phyloP scores from a whole-genome alignment of 768 basidiomycete species.

The Amanita phalloides region DNA sequence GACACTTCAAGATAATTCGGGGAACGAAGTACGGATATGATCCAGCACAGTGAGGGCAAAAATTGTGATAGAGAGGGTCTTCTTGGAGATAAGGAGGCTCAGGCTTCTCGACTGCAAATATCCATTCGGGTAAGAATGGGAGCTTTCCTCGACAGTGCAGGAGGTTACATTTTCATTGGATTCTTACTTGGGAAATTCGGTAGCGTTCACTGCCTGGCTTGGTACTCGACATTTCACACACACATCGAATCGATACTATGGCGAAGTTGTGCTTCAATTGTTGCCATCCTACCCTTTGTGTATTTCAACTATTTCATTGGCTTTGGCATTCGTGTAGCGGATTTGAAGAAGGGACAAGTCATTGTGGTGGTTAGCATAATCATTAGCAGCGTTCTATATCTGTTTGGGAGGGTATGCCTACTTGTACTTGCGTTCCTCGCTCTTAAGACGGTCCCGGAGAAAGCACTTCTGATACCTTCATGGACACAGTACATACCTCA shows the following conservation, averaged over 20 bases:
- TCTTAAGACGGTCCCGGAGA: not conserved
- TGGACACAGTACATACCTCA: not conserved
- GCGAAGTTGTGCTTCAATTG: constrained; percentile 12
- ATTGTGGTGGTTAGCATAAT: not conserved
- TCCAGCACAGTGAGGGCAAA: too few species aligned
- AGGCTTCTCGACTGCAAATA: too few species aligned
- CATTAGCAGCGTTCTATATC: not conserved
- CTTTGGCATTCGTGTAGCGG: too few species aligned
- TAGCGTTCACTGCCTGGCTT: constrained; percentile 16
- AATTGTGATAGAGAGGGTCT: too few species aligned
- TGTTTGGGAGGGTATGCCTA: not conserved
- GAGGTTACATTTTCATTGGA: too few species aligned
- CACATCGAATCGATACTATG: constrained; percentile 13
- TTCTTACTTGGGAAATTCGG: constrained; percentile 12
- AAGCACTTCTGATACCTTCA: not conserved
- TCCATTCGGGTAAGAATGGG: too few species aligned
- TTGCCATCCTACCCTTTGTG: constrained; percentile 9
- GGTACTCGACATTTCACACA: constrained; percentile 17
- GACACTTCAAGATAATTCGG: not conserved
- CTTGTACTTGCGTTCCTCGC: not conserved
- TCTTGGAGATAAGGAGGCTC: too few species aligned
- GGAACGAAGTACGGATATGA: not conserved
- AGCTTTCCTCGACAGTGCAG: too few species aligned
- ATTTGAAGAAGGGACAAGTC: too few species aligned
- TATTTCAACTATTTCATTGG: too few species aligned